Evolutionary conservation across 169 alveolate species (phyloP).

Genomic region (Amoebophrya sp.): DNA sequence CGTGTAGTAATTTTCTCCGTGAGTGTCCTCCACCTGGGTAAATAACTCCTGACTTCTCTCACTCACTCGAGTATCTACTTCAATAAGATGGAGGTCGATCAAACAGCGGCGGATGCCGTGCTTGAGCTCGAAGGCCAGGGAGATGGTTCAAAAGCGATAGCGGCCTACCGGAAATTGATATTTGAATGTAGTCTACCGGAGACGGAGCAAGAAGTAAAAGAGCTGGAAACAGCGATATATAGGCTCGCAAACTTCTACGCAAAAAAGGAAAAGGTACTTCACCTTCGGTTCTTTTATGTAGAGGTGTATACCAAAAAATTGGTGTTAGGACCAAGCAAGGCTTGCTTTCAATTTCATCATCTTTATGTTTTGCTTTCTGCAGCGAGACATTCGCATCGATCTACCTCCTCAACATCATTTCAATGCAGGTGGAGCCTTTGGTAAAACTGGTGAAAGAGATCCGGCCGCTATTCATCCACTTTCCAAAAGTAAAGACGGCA

Average conservation of each 20-base stretch:
- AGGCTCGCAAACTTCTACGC: constrained; percentile 15
- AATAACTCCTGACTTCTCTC: no score
- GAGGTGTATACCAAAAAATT: no score
- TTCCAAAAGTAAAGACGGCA: not conserved
- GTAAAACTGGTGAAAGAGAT: not conserved
- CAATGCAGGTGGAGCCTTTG: not conserved
- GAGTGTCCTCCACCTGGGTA: no score
- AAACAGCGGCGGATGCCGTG: not conserved
- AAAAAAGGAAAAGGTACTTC: not conserved
- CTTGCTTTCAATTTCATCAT: no score
- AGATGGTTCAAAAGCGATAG: not conserved
- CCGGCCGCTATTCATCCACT: constrained; percentile 10
- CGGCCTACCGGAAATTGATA: not conserved
- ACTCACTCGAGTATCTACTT: no score
- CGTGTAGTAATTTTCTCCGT: no score
- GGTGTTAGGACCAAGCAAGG: no score
- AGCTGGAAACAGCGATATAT: not conserved
- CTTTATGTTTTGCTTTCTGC: no score
- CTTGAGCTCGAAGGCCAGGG: not conserved
- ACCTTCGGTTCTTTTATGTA: no score
- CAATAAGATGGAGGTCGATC: not conserved
- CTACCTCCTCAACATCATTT: not conserved
- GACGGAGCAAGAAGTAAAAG: not conserved
- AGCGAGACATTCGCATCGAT: not conserved
- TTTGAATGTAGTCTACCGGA: not conserved